phyloP scores from a whole-genome alignment of 805 yeast species.

The Hanseniaspora valbyensis region DNA sequence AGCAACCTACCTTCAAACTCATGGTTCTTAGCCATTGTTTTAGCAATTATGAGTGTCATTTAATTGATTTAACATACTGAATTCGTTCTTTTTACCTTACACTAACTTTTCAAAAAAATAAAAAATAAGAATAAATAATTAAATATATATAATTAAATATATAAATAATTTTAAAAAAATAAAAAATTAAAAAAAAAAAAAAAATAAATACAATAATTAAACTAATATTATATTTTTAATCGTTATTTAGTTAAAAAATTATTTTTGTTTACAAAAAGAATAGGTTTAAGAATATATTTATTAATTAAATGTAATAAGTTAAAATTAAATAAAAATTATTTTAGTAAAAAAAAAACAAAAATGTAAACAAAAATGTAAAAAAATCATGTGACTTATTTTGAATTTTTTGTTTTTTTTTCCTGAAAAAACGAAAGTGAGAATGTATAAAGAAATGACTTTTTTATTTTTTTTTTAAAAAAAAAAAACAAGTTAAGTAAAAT shows the following conservation, averaged over 20 bases:
- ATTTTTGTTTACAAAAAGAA: background rate
- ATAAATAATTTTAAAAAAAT: background rate
- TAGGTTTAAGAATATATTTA: too few relatives aligned
- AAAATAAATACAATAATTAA: too few relatives aligned
- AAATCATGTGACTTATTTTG: background rate
- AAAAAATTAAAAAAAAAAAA: background rate
- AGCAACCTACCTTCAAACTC: background rate
- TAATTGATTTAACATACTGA: background rate
- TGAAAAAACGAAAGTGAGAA: too few relatives aligned
- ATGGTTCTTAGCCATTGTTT: background rate
- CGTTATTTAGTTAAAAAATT: too few relatives aligned
- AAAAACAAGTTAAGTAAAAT: too few relatives aligned
- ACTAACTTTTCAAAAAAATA: background rate
- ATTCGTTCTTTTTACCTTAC: background rate
- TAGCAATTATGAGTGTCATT: background rate
- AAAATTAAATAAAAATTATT: background rate
- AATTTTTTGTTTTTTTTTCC: background rate
- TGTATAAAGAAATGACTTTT: too few relatives aligned
- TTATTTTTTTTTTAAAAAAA: too few relatives aligned
- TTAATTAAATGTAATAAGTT: background rate
- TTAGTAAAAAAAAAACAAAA: background rate
- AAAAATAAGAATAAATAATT: background rate
- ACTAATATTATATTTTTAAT: too few relatives aligned
- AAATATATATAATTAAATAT: background rate
- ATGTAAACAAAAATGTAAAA: background rate